Conservation (phyloP, 225 moss, liverwort and hornwort genomes). For the Climacium dendroides region DNA sequence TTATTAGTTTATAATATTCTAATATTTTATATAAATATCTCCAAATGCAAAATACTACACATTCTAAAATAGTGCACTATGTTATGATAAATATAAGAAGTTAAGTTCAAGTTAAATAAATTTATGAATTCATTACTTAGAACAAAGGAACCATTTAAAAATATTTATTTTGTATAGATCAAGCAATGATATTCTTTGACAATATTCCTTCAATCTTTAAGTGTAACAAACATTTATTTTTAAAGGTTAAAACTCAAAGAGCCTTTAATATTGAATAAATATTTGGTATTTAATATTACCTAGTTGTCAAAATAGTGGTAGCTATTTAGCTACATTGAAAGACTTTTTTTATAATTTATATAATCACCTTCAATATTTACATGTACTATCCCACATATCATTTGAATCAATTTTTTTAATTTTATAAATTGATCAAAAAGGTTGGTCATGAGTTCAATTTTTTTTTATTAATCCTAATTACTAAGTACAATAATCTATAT, state of each 20-base stretch:
- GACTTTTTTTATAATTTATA: neutral
- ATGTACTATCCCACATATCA: too few relatives aligned
- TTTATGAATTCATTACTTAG: fast-evolving
- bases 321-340: fast-evolving
- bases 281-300: neutral
- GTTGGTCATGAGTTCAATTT: too few relatives aligned
- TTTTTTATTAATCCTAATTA: too few relatives aligned
- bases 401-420: too few relatives aligned
- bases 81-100: neutral
- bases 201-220: neutral
- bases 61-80: neutral
- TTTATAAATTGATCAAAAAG: too few relatives aligned
- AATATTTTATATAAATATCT: neutral
- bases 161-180: neutral
- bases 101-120: neutral
- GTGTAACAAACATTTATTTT: neutral
- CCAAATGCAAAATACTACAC: neutral
- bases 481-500: too few relatives aligned
- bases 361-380: neutral
- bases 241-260: neutral
- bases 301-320: neutral
- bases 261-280: neutral
- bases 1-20: neutral
- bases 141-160: neutral
- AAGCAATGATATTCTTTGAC: neutral